These are phyloP conservation scores for Scedosporium minutisporum DNA, from an alignment of 2,329 filamentous ascomycete species.

Conservation along the genomic window DNA sequence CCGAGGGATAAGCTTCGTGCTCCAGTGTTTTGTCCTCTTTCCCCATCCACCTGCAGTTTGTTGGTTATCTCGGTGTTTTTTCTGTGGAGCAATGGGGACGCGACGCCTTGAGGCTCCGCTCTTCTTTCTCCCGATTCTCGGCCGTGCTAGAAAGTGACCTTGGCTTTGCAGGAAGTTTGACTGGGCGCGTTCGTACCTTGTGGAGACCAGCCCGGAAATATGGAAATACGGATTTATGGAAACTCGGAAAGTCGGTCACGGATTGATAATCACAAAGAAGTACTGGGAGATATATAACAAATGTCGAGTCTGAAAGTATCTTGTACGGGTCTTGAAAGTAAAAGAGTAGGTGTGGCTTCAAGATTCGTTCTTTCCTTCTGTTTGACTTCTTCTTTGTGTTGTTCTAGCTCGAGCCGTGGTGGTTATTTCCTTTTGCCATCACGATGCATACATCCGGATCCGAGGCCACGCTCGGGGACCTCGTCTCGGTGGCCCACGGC, in stretches of 20 bases:
- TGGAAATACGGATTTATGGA: constrained; percentile 4
- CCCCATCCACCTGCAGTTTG: no score
- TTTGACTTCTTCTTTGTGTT: not conserved
- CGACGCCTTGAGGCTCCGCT: no score
- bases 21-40: no score
- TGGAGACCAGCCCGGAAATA: not conserved
- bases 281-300: not conserved
- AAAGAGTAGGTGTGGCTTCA: not conserved
- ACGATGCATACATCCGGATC: not conserved
- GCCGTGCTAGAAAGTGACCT: no score
- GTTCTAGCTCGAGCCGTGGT: not conserved
- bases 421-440: not conserved
- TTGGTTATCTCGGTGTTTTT: not conserved
- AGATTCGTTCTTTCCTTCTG: not conserved
- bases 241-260: not conserved
- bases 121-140: no score
- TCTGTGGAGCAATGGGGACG: not conserved
- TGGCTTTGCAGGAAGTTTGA: not conserved
- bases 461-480: not conserved
- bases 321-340: not conserved
- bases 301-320: not conserved
- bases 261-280: not conserved
- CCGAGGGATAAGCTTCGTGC: no score
- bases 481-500: not conserved
- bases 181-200: not conserved